phyloP scores from a whole-genome alignment of 371 early-diverging fungal species.

The Actinomortierella ambigua region DNA sequence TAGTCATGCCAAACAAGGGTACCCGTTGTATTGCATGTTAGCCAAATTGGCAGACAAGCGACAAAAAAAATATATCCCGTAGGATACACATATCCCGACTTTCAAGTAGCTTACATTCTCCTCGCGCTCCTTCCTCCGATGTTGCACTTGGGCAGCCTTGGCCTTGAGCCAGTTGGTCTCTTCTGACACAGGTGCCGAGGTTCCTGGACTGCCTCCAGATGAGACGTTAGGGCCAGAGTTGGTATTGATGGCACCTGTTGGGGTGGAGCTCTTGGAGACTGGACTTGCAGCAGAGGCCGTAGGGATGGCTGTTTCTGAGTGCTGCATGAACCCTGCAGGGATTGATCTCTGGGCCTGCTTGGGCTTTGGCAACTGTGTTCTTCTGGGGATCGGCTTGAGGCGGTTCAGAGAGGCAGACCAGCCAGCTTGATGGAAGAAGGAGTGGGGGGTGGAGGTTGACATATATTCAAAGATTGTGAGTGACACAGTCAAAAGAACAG shows the following conservation, averaged over 20 bases:
- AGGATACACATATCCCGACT: no score
- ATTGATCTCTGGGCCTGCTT: constrained; percentile 16
- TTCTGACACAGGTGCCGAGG: neutral
- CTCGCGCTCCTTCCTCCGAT: constrained; percentile 20
- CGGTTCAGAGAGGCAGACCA: constrained; percentile 41
- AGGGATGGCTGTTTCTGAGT: neutral
- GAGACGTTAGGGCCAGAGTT: neutral
- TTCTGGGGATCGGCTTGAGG: constrained; percentile 37
- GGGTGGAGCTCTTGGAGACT: neutral
- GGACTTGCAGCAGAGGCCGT: neutral
- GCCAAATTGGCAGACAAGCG: no score
- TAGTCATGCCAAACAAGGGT: no score
- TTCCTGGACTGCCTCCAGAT: neutral
- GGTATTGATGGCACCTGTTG: neutral
- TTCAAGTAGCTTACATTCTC: no score
- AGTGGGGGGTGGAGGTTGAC: no score
- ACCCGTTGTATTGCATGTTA: no score
- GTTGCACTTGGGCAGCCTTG: constrained; percentile 36
- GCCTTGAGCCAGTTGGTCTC: constrained; percentile 34
- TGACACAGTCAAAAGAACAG: no score
- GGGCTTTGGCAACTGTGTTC: constrained; percentile 28
- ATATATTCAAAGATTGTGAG: no score
- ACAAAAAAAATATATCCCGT: no score
- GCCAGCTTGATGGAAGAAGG: constrained; percentile 19
- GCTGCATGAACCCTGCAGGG: constrained; percentile 30